phyloP scores from a whole-genome alignment of 169 alveolate species.

The Perkinsus marinus region DNA sequence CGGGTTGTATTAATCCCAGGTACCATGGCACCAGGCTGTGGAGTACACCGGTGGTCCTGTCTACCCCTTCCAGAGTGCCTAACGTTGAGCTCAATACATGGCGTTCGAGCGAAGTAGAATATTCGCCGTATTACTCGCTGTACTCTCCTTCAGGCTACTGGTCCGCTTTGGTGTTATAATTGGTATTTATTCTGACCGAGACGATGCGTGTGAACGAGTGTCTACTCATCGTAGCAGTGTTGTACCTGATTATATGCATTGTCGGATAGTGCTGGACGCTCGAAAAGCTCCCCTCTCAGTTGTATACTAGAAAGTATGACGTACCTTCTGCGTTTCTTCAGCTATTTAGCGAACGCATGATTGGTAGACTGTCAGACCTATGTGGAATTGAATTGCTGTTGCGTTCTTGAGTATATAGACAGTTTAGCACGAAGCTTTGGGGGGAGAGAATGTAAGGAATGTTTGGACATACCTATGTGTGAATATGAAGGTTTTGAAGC shows the following conservation, averaged over 20 bases:
- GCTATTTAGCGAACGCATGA: neutral
- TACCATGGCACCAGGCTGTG: neutral
- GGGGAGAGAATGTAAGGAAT: too few species aligned
- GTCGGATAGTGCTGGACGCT: neutral
- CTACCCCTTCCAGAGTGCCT: neutral
- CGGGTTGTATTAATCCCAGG: neutral
- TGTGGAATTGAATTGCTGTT: neutral
- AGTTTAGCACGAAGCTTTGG: too few species aligned
- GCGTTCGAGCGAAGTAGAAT: too few species aligned
- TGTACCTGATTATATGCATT: neutral
- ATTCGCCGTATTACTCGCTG: too few species aligned
- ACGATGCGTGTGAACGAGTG: neutral
- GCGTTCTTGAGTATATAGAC: too few species aligned
- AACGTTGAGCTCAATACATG: neutral
- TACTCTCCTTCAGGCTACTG: neutral
- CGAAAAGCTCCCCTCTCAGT: neutral
- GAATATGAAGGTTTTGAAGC: too few species aligned
- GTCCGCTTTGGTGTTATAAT: neutral
- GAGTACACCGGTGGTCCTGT: neutral
- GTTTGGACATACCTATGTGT: too few species aligned
- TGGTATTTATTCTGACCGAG: neutral
- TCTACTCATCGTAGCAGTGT: neutral
- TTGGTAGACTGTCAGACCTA: neutral
- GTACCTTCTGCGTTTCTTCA: neutral
- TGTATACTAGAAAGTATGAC: neutral